Base-by-base conservation (phyloP, 2,329 filamentous ascomycete species). In the Aspergillus brunneoviolaceus region DNA sequence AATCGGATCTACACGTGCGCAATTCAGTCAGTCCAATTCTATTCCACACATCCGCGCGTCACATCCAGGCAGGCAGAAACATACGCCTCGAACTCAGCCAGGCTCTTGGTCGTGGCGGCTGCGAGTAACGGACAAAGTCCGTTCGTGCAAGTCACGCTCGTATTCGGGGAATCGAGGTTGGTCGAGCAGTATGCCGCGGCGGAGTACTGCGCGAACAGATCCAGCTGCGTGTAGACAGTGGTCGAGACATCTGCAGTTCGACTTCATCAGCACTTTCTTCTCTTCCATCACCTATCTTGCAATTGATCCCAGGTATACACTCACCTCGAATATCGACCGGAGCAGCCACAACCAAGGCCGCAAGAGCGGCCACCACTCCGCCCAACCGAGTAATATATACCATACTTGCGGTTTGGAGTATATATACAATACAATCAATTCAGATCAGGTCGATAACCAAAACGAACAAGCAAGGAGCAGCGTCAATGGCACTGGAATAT, bases 121-220 rank as follows among this genome's bases (percentile, higher is more conserved):
- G 84, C 73, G 3, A 85, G 81, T 0, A 70, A 65, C 1, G 80
- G 77, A 64, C 83, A 85, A 62, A 80, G 82, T 1, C 75, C 78
- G 9, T 74, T 68, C 0, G 71, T 63, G 63, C 83, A 85, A 9
- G 72, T 73, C 49, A 84, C 53, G 55, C 77, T 77, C 10, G 76
- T 76, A 48, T 74, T 75, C 2, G 78, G 61, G 29, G 76, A 76
- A 58, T 81, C 71, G 69, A 81, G 77, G 69, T 85, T 84, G 45
- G 63, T 69, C 2, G 75, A 65, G 67, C 83, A 85, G 69, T 85
- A 85, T 21, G 82, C 75, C 3, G 83, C 82, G 2, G 81, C 82
- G 2, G 82, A 76, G 67, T 82, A 85, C 60, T 85, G 78, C 47
- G 80, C 77, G 68, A 80, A 82, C 63, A 83, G 72, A 2, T 73